Evolutionary conservation across 1,284 basidiomycete species (phyloP).

Genomic region (Rhodotorula sp.): DNA sequence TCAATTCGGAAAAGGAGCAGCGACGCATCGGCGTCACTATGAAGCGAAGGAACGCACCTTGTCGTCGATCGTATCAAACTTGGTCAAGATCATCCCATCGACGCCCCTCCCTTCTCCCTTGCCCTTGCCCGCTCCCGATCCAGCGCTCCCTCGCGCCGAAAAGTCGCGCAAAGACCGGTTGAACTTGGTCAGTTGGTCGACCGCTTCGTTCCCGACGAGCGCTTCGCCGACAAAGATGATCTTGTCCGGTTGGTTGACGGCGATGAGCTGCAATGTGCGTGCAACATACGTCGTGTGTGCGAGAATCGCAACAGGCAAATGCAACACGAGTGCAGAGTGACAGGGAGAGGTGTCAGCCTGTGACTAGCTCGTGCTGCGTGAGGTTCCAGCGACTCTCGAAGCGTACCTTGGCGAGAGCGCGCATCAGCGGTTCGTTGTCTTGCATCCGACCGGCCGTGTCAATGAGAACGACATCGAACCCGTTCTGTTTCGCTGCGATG

Average conservation of each 20-base stretch:
- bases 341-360: too few relatives aligned
- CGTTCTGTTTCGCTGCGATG: conserved; percentile 68
- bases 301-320: too few relatives aligned
- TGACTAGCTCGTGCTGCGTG: too few relatives aligned
- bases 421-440: conserved; percentile 97
- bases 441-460: conserved; percentile 99
- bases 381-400: neutral
- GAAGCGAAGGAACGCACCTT: conserved; percentile 57
- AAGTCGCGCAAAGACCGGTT: conserved; percentile 87
- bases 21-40: neutral
- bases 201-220: conserved; percentile 92
- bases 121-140: conserved; percentile 12
- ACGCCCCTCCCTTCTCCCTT: conserved; percentile 76
- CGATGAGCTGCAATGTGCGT: conserved; percentile 63
- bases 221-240: conserved; percentile 96
- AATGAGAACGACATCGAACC: conserved; percentile 90
- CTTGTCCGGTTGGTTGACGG: conserved; percentile 89
- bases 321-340: too few relatives aligned
- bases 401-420: conserved; percentile 86
- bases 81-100: conserved; percentile 93
- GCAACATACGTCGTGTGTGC: too few relatives aligned
- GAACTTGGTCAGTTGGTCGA: conserved; percentile 91
- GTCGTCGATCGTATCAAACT: conserved; percentile 95
- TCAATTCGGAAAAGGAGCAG: too few relatives aligned
- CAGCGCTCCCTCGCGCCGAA: conserved; percentile 59